Conservation (phyloP, 495 filamentous ascomycete genomes). For the Aspergillus panamensis region DNA sequence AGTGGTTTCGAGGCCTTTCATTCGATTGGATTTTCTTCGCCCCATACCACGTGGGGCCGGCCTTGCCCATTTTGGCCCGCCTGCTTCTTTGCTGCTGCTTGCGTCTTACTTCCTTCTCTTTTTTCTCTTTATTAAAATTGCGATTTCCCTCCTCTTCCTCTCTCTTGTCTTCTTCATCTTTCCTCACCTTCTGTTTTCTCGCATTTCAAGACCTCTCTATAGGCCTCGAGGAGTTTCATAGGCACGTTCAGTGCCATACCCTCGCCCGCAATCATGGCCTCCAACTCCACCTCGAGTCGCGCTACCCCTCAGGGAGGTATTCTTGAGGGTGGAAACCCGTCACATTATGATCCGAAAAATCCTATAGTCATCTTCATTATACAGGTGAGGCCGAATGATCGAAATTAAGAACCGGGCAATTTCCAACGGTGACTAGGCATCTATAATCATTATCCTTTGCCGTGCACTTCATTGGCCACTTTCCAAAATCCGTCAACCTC, state of each 20-base stretch:
- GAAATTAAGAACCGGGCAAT: background rate
- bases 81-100: background rate
- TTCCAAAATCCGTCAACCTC: constrained; percentile 81
- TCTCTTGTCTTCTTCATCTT: background rate
- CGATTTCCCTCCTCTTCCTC: background rate
- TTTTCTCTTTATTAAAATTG: background rate
- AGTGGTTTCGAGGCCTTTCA: constrained; percentile 1
- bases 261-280: constrained; percentile 13
- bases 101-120: background rate
- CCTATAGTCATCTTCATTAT: constrained; percentile 95
- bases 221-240: constrained; percentile 1
- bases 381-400: constrained; percentile 55
- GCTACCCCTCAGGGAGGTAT: constrained; percentile 51
- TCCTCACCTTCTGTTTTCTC: background rate
- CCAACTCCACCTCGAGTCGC: constrained; percentile 17
- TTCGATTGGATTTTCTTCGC: constrained; percentile 1
- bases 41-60: constrained; percentile 5
- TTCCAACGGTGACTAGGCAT: constrained; percentile 52
- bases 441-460: constrained; percentile 88
- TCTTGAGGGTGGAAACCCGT: constrained; percentile 70
- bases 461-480: constrained; percentile 80
- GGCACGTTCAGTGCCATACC: background rate
- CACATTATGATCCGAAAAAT: constrained; percentile 66
- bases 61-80: constrained; percentile 9
- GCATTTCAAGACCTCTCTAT: background rate